Percentiles rank a stretch among this genome's conserved stretches.
phyloP scores from a whole-genome alignment of 345 rosid genomes.

The Dimocarpus longan region DNA sequence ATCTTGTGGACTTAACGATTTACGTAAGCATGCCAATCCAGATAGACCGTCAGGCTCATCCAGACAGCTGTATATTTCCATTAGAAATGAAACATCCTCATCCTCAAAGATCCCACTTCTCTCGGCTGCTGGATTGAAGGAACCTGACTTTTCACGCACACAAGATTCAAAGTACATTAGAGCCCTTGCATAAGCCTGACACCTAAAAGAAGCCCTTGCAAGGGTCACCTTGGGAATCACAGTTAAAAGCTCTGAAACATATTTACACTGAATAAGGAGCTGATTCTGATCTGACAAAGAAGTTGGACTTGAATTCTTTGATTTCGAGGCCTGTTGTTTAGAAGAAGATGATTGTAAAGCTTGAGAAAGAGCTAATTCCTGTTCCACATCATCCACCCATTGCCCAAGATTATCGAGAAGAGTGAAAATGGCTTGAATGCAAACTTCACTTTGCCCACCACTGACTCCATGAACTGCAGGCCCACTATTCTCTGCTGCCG shows the following conservation, averaged over 20 bases:
- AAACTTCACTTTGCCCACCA: constrained; percentile 86
- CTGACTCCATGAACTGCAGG: constrained; percentile 52
- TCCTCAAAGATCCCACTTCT: constrained; percentile 85
- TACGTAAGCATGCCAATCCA: constrained; percentile 87
- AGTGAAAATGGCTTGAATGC: constrained; percentile 92
- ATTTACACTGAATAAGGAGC: constrained; percentile 76
- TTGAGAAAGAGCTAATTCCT: constrained; percentile 79
- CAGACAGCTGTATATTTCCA: constrained; percentile 91
- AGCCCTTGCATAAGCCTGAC: constrained; percentile 96
- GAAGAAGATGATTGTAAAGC: constrained; percentile 56
- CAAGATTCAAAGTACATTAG: constrained; percentile 96
- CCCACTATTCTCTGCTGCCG: constrained; percentile 71
- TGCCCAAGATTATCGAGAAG: constrained; percentile 98
- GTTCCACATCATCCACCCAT: constrained; percentile 94
- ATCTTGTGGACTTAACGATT: constrained; percentile 81
- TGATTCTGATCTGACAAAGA: constrained; percentile 64
- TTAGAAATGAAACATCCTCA: constrained; percentile 85
- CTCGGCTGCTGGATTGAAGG: constrained; percentile 94
- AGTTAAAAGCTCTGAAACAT: constrained; percentile 83
- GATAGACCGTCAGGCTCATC: constrained; percentile 96
- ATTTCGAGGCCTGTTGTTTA: constrained; percentile 63
- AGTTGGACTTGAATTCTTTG: constrained; percentile 54
- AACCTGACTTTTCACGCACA: constrained; percentile 82
- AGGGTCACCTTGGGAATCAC: constrained; percentile 88
- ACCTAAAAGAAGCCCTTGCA: constrained; percentile 86